Percentiles rank a stretch among this genome's conserved stretches.
phyloP scores from a whole-genome alignment of 495 filamentous ascomycete species.

The Aspergillus egyptiacus region DNA sequence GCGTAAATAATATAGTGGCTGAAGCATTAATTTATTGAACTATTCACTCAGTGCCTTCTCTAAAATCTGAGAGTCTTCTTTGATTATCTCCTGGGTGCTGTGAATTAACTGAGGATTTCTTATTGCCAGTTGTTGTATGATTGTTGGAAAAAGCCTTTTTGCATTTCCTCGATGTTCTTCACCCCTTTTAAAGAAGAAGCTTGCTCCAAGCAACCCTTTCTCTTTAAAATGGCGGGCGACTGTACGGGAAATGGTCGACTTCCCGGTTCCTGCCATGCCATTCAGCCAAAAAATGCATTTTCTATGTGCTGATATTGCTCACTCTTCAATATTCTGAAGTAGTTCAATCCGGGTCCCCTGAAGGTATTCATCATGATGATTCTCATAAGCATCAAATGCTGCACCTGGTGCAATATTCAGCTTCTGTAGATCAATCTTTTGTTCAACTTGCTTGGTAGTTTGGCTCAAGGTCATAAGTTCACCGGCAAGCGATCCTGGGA shows the following conservation, averaged over 20 bases:
- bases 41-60: constrained; percentile 23
- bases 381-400: not conserved
- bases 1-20: constrained; percentile 22
- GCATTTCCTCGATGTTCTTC: not conserved
- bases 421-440: not conserved
- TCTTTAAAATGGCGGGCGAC: not conserved
- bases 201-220: not conserved
- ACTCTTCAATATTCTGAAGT: not conserved
- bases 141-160: not conserved
- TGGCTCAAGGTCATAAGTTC: too few relatives aligned
- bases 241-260: not conserved
- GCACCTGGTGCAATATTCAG: not conserved
- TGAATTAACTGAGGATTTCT: not conserved
- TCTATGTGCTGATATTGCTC: not conserved
- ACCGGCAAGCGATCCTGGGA: too few relatives aligned
- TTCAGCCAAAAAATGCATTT: not conserved
- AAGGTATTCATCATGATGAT: not conserved
- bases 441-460: not conserved
- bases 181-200: not conserved
- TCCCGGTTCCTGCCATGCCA: not conserved
- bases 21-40: constrained; percentile 40
- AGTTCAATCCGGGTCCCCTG: not conserved
- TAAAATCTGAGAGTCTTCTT: not conserved
- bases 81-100: not conserved
- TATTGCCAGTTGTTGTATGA: not conserved